These are phyloP conservation scores for Penicillium subrubescens DNA, from an alignment of 495 filamentous ascomycete species.

Conservation along the genomic window DNA sequence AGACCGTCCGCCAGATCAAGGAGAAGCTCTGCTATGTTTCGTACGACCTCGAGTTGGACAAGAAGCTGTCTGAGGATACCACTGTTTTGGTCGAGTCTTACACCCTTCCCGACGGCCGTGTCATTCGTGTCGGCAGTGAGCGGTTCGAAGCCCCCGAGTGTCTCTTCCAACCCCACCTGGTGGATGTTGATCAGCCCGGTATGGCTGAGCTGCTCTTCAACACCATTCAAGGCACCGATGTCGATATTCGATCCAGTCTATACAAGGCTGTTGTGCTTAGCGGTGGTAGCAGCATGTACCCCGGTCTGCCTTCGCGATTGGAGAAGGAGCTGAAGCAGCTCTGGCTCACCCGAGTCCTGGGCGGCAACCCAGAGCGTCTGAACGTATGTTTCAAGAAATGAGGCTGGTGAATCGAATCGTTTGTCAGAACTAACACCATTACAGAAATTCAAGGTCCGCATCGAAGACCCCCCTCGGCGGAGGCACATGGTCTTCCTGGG, in stretches of 20 bases:
- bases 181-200: conserved; percentile 96
- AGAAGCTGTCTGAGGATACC: conserved; percentile 94
- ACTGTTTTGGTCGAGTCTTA: conserved; percentile 97
- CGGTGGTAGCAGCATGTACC: conserved; percentile 98
- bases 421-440: conserved; percentile 22
- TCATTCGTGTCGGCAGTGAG: conserved; percentile 93
- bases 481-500: conserved; percentile 99
- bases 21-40: conserved; percentile 99
- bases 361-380: conserved; percentile 86
- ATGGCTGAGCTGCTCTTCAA: conserved; percentile 98
- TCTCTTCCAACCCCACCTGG: conserved; percentile 97
- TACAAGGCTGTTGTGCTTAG: conserved; percentile 98
- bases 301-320: conserved; percentile 86
- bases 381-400: conserved; percentile 53
- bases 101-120: conserved; percentile 92
- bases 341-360: conserved; percentile 90
- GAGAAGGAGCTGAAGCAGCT: conserved; percentile 99
- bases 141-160: conserved; percentile 98
- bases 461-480: conserved; percentile 94
- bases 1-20: conserved; percentile 98
- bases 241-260: conserved; percentile 88
- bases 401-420: no score
- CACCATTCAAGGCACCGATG: conserved; percentile 93
- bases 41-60: conserved; percentile 95
- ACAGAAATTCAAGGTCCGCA: conserved; percentile 98